These are phyloP conservation scores for Volutella citrinella DNA, from an alignment of 2,329 filamentous ascomycete genomes.

Conservation along the genomic window DNA sequence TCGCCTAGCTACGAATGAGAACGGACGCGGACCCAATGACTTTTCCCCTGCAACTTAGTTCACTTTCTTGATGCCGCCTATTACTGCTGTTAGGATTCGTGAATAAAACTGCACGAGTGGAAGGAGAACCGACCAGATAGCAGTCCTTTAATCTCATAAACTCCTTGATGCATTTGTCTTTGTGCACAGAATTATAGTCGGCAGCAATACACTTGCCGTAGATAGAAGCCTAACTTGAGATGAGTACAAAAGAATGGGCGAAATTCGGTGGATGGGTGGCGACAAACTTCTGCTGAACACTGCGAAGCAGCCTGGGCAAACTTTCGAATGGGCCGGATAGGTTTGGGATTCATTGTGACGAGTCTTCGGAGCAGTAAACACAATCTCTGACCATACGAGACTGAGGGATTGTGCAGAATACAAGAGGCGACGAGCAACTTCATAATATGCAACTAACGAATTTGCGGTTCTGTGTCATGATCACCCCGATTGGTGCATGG, in stretches of 20 bases:
- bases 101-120: neutral
- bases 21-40: too few relatives aligned
- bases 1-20: too few relatives aligned
- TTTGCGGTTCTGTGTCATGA: too few relatives aligned
- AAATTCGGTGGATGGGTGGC: too few relatives aligned
- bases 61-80: slow-evolving; percentile 28
- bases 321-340: slow-evolving; percentile 50
- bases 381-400: too few relatives aligned
- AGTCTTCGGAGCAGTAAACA: too few relatives aligned
- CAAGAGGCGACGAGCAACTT: too few relatives aligned
- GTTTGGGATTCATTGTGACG: slow-evolving; percentile 21
- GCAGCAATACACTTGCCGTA: slow-evolving; percentile 91
- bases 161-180: slow-evolving; percentile 84
- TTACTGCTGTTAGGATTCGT: too few relatives aligned
- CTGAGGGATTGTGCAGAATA: too few relatives aligned
- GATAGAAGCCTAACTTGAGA: slow-evolving; percentile 77
- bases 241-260: too few relatives aligned
- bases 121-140: slow-evolving; percentile 64
- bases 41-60: slow-evolving; percentile 5
- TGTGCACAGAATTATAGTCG: slow-evolving; percentile 86
- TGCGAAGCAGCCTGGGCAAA: slow-evolving; percentile 53
- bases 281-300: slow-evolving; percentile 52
- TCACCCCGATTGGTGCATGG: too few relatives aligned
- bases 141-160: slow-evolving; percentile 86
- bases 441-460: too few relatives aligned